These are phyloP conservation scores for Vitis hybrid DNA, from an alignment of 177 flowering plant genomes.

Conservation along the genomic window DNA sequence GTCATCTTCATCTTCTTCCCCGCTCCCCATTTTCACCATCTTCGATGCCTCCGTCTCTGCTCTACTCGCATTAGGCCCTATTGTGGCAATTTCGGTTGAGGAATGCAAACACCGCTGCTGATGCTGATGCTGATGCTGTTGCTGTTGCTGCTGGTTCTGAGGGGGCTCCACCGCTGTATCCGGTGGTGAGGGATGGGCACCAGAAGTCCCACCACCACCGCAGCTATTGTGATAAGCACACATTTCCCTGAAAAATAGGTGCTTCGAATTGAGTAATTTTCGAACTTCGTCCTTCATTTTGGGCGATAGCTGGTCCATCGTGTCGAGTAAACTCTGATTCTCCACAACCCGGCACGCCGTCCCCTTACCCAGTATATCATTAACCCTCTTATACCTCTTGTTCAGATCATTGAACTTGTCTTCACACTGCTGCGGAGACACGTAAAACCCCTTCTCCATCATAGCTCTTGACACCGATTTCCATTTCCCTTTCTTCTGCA, in stretches of 20 bases:
- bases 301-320: slow-evolving; percentile 68
- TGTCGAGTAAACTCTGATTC: slow-evolving; percentile 75
- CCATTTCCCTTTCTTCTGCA: slow-evolving; percentile 99
- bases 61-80: slow-evolving; percentile 22
- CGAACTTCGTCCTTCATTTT: slow-evolving; percentile 81
- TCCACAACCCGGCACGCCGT: slow-evolving; percentile 87
- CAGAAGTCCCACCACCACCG: slow-evolving; percentile 34
- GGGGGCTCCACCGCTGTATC: slow-evolving; percentile 28
- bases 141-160: slow-evolving; percentile 28
- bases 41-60: slow-evolving; percentile 28
- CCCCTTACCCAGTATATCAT: slow-evolving; percentile 83
- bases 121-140: slow-evolving; percentile 17
- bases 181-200: slow-evolving; percentile 27
- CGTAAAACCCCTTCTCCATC: slow-evolving; percentile 93
- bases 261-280: slow-evolving; percentile 87
- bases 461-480: slow-evolving; percentile 91
- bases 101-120: slow-evolving; percentile 48
- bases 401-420: slow-evolving; percentile 93
- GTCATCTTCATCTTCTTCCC: slow-evolving; percentile 41
- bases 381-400: slow-evolving; percentile 93
- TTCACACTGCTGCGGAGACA: slow-evolving; percentile 95
- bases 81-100: slow-evolving; percentile 15
- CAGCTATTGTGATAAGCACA: slow-evolving; percentile 91
- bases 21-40: slow-evolving; percentile 22
- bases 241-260: slow-evolving; percentile 90